A percentile compares a stretch with the other conserved stretches of the same genome.
Conservation (phyloP, 2,329 filamentous ascomycete genomes). For the Chrysoporthe deuterocubensis region DNA sequence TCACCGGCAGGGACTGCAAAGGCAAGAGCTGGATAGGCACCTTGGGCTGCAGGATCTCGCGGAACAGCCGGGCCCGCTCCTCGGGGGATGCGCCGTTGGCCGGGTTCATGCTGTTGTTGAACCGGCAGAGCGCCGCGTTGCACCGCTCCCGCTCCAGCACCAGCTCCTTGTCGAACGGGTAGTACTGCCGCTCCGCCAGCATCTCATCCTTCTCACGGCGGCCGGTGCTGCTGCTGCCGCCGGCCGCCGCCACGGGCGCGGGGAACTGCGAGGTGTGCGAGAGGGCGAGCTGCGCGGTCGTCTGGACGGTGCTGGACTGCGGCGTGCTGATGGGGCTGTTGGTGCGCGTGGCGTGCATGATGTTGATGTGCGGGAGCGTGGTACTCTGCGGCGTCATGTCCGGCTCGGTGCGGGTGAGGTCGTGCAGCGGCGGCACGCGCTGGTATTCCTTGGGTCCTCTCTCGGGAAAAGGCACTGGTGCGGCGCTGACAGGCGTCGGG, state of each 20-base stretch:
- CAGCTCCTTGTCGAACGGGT: slow-evolving; percentile 77
- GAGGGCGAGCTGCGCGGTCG: slow-evolving; percentile 62
- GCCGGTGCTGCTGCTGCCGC: slow-evolving; percentile 2
- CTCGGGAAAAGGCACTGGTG: slow-evolving; percentile 48
- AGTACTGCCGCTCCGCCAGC: slow-evolving; percentile 78
- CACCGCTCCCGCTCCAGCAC: slow-evolving; percentile 85
- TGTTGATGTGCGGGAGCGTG: slow-evolving; percentile 61
- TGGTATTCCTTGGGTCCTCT: slow-evolving; percentile 60
- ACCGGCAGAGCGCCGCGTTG: slow-evolving; percentile 78
- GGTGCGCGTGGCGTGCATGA: slow-evolving; percentile 55
- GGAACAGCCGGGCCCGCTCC: slow-evolving; percentile 72
- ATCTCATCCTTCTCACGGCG: slow-evolving; percentile 87
- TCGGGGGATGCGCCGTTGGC: slow-evolving; percentile 70
- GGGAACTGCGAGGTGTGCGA: slow-evolving; percentile 56
- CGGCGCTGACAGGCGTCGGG: slow-evolving; percentile 66
- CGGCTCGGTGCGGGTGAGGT: slow-evolving; percentile 59
- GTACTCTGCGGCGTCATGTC: slow-evolving; percentile 57
- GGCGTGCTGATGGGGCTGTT: slow-evolving; percentile 50
- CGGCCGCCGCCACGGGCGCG: slow-evolving; percentile 5
- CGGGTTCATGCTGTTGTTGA: slow-evolving; percentile 83
- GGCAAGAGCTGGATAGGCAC: slow-evolving; percentile 61
- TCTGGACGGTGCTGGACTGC: slow-evolving; percentile 49
- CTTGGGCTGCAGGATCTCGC: slow-evolving; percentile 70
- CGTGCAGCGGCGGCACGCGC: slow-evolving; percentile 64
- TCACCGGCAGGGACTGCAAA: slow-evolving; percentile 54